Evolutionary conservation across 2,329 filamentous ascomycete species (phyloP).

Genomic region (Elsinoe ampelina): DNA sequence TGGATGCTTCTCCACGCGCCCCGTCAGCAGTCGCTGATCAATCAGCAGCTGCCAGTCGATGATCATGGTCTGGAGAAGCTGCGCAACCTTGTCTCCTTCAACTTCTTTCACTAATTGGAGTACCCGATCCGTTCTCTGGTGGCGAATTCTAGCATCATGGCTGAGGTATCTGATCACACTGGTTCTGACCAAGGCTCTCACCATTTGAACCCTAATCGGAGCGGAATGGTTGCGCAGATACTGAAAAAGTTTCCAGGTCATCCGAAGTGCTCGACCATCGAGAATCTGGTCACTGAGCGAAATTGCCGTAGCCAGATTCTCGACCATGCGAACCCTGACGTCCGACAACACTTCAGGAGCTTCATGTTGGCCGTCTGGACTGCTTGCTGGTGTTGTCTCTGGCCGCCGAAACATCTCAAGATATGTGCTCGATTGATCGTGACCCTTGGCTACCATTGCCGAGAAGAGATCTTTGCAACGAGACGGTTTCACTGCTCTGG

Average conservation of each 20-base stretch:
- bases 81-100: not conserved
- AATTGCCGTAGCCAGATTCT: not conserved
- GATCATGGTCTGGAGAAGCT: not conserved
- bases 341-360: not conserved
- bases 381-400: not conserved
- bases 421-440: not conserved
- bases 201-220: not conserved
- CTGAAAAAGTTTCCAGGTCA: not conserved
- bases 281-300: not conserved
- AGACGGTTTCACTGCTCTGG: not conserved
- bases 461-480: not conserved
- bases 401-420: not conserved
- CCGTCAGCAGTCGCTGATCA: not conserved
- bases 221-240: not conserved
- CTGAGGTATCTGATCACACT: not conserved
- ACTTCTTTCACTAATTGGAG: not conserved
- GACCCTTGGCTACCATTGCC: not conserved
- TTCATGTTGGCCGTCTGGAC: not conserved
- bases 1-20: not conserved
- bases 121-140: not conserved
- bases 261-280: not conserved
- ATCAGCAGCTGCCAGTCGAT: not conserved
- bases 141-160: not conserved
- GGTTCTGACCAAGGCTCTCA: not conserved
- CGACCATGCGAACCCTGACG: not conserved